Percentiles rank a stretch among this genome's conserved stretches.
Evolutionary conservation across 768 basidiomycete species (phyloP).

Genomic region (Pholiota conissans): DNA sequence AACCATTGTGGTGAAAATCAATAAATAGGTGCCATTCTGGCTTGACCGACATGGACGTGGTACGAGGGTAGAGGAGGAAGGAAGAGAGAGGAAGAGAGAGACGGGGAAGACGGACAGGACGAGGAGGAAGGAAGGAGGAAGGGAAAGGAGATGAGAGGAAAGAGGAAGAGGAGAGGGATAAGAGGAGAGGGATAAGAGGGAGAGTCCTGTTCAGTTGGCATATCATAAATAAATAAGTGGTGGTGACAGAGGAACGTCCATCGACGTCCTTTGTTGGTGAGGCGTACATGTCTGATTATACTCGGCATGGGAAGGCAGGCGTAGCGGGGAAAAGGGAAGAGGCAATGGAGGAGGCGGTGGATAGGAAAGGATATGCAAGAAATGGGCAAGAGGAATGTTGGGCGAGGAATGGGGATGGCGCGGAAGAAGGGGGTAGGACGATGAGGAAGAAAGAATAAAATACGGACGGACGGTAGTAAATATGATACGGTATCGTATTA

Average conservation of each 20-base stretch:
- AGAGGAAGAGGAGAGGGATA: too few species aligned
- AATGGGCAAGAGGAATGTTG: neutral
- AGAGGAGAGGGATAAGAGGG: too few species aligned
- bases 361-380: neutral
- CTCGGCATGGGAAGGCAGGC: neutral
- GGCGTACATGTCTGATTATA: neutral
- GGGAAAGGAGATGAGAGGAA: too few species aligned
- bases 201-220: too few species aligned
- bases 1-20: too few species aligned
- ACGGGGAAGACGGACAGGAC: too few species aligned
- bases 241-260: too few species aligned
- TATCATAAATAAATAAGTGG: neutral
- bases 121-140: too few species aligned
- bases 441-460: neutral
- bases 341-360: neutral
- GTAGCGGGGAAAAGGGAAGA: neutral
- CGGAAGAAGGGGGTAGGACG: neutral
- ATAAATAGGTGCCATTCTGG: too few species aligned
- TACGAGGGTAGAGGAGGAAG: too few species aligned
- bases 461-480: neutral
- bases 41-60: too few species aligned
- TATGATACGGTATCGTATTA: conserved; percentile 10
- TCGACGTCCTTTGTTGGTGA: neutral
- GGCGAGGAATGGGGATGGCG: neutral
- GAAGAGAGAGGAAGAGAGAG: too few species aligned